phyloP scores from a whole-genome alignment of 2,329 filamentous ascomycete genomes.

The Fusarium globosum region DNA sequence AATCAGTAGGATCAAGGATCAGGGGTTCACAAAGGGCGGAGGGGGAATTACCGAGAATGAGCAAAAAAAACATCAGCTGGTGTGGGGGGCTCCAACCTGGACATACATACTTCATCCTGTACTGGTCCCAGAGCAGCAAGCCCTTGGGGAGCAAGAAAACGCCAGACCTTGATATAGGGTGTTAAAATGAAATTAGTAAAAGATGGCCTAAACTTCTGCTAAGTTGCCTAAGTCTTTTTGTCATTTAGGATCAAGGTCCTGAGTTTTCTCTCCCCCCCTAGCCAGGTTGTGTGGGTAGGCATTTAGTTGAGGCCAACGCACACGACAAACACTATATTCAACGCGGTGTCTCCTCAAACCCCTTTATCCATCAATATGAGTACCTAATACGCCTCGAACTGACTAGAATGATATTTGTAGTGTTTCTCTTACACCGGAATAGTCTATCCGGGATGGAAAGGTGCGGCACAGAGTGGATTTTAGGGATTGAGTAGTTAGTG shows the following conservation, averaged over 20 bases:
- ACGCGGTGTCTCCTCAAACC: not conserved
- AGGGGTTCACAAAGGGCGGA: constrained; percentile 18
- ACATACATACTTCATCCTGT: not conserved
- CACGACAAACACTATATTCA: not conserved
- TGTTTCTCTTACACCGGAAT: not conserved
- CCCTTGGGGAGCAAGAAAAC: not conserved
- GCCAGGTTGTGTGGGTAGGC: not conserved
- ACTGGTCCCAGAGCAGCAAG: not conserved
- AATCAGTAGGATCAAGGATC: constrained; percentile 22
- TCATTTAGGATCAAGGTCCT: no score
- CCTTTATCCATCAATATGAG: not conserved
- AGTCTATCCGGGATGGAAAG: not conserved
- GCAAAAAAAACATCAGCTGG: constrained; percentile 24
- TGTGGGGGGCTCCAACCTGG: constrained; percentile 20
- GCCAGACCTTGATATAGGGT: no score
- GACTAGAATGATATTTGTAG: not conserved
- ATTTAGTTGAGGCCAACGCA: not conserved
- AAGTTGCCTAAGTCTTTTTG: no score
- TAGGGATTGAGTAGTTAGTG: not conserved
- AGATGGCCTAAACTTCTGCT: no score
- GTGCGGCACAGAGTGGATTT: not conserved
- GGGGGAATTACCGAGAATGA: constrained; percentile 14
- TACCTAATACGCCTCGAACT: not conserved
- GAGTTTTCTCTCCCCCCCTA: no score
- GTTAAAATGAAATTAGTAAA: no score